Conservation (phyloP, 192 early-diverging fungal genomes). For the Coemansia sp. region DNA sequence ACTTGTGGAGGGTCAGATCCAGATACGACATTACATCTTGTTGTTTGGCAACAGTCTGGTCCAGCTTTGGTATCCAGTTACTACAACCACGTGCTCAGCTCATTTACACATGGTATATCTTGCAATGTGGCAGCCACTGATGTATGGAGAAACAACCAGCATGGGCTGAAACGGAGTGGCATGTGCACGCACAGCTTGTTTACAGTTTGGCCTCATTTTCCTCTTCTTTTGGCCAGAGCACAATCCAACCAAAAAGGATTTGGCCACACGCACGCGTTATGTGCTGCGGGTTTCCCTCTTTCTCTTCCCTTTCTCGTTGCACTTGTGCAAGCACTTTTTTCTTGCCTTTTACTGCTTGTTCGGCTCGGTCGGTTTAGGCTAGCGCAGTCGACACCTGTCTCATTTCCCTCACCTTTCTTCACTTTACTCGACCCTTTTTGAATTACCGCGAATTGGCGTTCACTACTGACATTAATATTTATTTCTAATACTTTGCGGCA, state of each 20-base stretch:
- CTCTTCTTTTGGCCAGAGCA: not conserved
- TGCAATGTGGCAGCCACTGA: not conserved
- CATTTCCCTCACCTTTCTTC: not conserved
- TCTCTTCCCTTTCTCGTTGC: slow-evolving; percentile 8
- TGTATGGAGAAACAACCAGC: not conserved
- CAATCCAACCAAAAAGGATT: not conserved
- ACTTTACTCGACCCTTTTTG: slow-evolving; percentile 1
- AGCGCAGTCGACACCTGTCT: not conserved
- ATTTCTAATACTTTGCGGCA: slow-evolving; percentile 1
- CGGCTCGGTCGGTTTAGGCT: not conserved
- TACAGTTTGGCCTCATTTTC: not conserved
- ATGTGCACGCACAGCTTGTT: not conserved
- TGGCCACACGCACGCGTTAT: not conserved
- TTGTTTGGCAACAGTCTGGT: not conserved
- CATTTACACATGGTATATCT: not conserved
- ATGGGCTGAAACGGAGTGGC: not conserved
- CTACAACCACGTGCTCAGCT: not conserved
- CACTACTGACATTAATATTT: not conserved
- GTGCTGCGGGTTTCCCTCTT: not conserved
- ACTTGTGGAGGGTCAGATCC: not conserved
- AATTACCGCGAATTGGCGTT: slow-evolving; percentile 1
- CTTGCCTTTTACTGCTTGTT: not conserved
- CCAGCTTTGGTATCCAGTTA: not conserved
- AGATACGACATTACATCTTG: not conserved
- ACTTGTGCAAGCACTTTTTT: not conserved